Evolutionary conservation across 2,329 filamentous ascomycete species (phyloP), one percentile per base, ranked within the genome.

Genomic region (Colletotrichum liaoningense): DNA sequence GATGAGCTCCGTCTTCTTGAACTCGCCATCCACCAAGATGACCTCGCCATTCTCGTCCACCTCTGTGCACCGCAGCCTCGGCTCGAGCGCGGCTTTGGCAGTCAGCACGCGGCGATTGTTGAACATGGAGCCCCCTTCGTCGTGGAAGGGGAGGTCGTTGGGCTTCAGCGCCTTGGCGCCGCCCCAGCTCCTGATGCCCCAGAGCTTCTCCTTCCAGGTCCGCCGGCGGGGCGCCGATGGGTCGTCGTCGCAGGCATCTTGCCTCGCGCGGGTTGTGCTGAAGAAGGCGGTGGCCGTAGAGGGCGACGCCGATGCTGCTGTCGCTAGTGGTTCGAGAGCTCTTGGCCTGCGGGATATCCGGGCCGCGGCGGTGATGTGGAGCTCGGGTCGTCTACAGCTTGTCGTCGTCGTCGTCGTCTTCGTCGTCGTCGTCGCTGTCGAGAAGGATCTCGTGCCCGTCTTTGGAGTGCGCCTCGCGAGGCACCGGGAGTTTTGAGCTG

Each of bases 1-100:
- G 82, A 98, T 98, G 59, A 99, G 87, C 85, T 99, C 97, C 79
- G 92, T 97, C 88, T 99, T 99, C 85, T 97, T 97, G 84, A 98
- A 98, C 83, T 98, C 97, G 72, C 95, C 95, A 80, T 97, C 97
- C 24, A 97, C 93, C 71, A 98, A 87, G 24, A 96, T 97, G 30
- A 98, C 95, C 78, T 97, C 93, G 54, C 97, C 97, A 79, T 94
- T 91, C 81, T 95, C 95, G 79, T 98, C 95, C 73, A 98, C 94
- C 83, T 99, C 97, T 1, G 97, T 99, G 81, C 97, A 99, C 67
- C 97, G 90, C 77, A 99, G 86, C 73, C 95, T 92, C 35, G 95
- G 90, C 82, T 98, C 95, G 70, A 96, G 93, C 30, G 93, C 92
- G 3, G 94, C 93, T 83, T 96, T 97, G 59, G 91, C 89, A 64